These are phyloP conservation scores for Cenchrus fungigraminus DNA, from an alignment of 176 grass and related monocot genomes.

Conservation along the genomic window DNA sequence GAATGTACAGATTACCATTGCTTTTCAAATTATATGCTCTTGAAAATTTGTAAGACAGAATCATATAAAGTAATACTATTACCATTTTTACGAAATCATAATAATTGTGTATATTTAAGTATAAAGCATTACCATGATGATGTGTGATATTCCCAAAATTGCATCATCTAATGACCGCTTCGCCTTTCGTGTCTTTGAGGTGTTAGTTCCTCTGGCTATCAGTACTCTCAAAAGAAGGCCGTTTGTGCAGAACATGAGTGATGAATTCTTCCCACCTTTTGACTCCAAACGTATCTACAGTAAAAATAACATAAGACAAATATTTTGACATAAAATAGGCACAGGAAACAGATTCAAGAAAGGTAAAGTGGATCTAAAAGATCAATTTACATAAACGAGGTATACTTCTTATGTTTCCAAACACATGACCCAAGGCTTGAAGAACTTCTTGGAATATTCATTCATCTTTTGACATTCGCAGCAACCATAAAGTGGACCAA, in stretches of 20 bases:
- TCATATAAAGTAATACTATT: neutral
- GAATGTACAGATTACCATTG: neutral
- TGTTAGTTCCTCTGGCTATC: conserved; percentile 74
- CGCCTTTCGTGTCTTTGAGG: conserved; percentile 35
- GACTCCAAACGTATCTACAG: conserved; percentile 91
- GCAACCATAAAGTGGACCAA: neutral
- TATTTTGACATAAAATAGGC: neutral
- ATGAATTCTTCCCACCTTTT: conserved; percentile 91
- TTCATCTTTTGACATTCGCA: conserved; percentile 4
- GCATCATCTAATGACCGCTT: conserved; percentile 51
- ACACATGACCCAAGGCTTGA: neutral
- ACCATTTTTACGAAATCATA: neutral
- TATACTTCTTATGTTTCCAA: conserved; percentile 20
- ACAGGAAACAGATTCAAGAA: conserved; percentile 1
- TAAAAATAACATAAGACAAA: conserved; percentile 14
- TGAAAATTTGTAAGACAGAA: neutral
- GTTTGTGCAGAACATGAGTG: conserved; percentile 97
- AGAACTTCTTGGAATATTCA: neutral
- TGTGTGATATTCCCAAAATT: conserved; percentile 80
- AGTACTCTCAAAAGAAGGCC: conserved; percentile 90
- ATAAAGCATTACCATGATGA: conserved; percentile 83
- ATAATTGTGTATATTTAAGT: neutral
- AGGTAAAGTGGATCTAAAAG: neutral
- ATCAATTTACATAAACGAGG: neutral
- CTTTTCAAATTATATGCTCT: neutral